phyloP scores from a whole-genome alignment of 2,329 filamentous ascomycete species.

The Knufia petricola region DNA sequence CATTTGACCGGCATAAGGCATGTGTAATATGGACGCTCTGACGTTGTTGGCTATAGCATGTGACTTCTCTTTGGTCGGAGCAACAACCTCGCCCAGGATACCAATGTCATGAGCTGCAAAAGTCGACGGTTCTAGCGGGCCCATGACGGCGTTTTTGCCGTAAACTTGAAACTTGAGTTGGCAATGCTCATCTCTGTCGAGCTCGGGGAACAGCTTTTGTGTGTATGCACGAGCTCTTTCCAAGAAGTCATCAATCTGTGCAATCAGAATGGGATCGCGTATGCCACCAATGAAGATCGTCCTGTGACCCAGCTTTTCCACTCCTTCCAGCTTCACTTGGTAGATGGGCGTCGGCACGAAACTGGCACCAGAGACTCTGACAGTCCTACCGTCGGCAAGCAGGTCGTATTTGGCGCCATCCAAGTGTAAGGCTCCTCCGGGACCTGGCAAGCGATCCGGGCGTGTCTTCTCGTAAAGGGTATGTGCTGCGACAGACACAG shows the following conservation, averaged over 20 bases:
- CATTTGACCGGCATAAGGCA: constrained; percentile 41
- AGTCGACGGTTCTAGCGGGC: constrained; percentile 23
- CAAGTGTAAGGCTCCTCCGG: constrained; percentile 41
- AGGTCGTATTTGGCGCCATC: constrained; percentile 35
- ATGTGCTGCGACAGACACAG: constrained; percentile 43
- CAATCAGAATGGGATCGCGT: constrained; percentile 39
- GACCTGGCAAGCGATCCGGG: constrained; percentile 42
- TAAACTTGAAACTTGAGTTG: constrained; percentile 39
- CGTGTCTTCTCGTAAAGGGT: constrained; percentile 47
- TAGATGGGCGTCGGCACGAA: constrained; percentile 32
- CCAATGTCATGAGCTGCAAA: constrained; percentile 31
- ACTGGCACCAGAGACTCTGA: constrained; percentile 31
- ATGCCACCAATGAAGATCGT: constrained; percentile 40
- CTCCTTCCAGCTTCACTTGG: constrained; percentile 44
- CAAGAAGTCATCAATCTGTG: constrained; percentile 32
- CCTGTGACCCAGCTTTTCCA: constrained; percentile 34
- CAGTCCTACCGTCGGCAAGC: constrained; percentile 28
- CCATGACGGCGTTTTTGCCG: constrained; percentile 33
- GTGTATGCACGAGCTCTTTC: too few relatives aligned
- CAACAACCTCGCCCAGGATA: constrained; percentile 40
- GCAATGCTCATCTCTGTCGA: constrained; percentile 25
- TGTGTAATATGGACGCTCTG: constrained; percentile 37
- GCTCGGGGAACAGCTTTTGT: too few relatives aligned
- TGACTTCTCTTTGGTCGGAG: constrained; percentile 37
- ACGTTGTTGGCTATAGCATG: constrained; percentile 35